These are phyloP conservation scores for Talaromyces ruber DNA, from an alignment of 495 filamentous ascomycete genomes.

Conservation along the genomic window DNA sequence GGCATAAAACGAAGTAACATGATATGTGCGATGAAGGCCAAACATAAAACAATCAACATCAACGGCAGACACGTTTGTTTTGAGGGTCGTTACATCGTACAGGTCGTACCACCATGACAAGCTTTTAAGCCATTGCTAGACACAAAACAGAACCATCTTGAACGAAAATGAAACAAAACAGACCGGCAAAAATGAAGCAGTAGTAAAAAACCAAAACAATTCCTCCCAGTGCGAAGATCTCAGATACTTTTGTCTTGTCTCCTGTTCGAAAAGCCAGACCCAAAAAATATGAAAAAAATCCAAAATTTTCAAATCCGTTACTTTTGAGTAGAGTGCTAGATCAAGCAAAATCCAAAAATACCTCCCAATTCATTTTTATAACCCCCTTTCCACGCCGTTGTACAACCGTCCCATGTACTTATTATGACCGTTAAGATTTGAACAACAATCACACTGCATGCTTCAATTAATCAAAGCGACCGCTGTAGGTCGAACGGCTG, in stretches of 20 bases:
- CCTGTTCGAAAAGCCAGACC: not conserved
- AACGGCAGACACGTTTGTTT: not conserved
- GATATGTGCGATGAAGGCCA: not conserved
- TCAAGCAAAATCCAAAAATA: not conserved
- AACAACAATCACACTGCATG: not conserved
- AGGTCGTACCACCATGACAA: constrained; percentile 6
- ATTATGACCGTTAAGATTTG: not conserved
- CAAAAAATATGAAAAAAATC: not conserved
- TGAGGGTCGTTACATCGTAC: constrained; percentile 8
- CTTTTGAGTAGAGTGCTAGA: not conserved
- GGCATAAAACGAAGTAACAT: constrained; percentile 6
- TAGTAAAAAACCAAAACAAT: not conserved
- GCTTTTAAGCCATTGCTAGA: not conserved
- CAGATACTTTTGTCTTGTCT: not conserved
- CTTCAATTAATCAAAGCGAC: constrained; percentile 8
- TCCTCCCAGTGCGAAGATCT: constrained; percentile 1
- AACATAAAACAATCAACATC: not conserved
- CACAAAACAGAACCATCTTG: not conserved
- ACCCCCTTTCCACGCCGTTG: not conserved
- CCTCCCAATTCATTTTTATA: constrained; percentile 2
- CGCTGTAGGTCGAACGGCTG: constrained; percentile 29
- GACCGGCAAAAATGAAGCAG: not conserved
- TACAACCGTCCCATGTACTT: not conserved
- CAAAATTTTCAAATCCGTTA: constrained; percentile 5
- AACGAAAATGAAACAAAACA: not conserved